Conservation (phyloP, 768 basidiomycete genomes). For the Tephrocybe rancida region DNA sequence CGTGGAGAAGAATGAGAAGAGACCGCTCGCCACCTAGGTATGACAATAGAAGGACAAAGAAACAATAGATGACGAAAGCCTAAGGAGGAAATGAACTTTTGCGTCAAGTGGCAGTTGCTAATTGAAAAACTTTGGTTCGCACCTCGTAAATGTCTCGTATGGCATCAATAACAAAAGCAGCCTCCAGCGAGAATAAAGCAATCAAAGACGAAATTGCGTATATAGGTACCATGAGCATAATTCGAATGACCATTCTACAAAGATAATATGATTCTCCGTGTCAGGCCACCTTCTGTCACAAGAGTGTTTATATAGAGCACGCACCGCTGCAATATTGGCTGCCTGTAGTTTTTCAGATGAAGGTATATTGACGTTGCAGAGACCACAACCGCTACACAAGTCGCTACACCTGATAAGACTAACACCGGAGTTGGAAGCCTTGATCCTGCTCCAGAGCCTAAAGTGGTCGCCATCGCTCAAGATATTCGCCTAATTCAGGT, state of each 20-base stretch:
- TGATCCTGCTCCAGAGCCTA: constrained; percentile 56
- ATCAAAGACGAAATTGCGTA: constrained; percentile 92
- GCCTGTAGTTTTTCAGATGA: constrained; percentile 86
- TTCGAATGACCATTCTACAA: constrained; percentile 84
- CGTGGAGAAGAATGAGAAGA: constrained; percentile 88
- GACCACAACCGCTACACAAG: constrained; percentile 70
- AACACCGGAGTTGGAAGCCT: constrained; percentile 61
- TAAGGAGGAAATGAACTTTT: constrained; percentile 25
- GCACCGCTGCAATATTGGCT: constrained; percentile 79
- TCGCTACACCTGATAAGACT: constrained; percentile 59
- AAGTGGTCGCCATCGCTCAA: constrained; percentile 15
- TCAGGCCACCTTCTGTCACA: background rate
- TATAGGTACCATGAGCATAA: constrained; percentile 96
- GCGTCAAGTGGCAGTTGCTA: too few relatives aligned
- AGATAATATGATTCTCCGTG: background rate
- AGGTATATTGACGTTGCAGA: constrained; percentile 76
- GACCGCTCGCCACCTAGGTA: constrained; percentile 94
- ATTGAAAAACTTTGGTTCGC: constrained; percentile 18
- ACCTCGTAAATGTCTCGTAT: constrained; percentile 97
- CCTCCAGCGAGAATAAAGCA: constrained; percentile 90
- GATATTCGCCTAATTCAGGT: background rate
- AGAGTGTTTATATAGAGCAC: constrained; percentile 8
- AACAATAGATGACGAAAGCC: constrained; percentile 96
- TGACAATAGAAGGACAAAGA: constrained; percentile 79
- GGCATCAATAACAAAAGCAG: constrained; percentile 95